phyloP scores from a whole-genome alignment of 371 early-diverging fungal species.

The Rhizopus microsporus region DNA sequence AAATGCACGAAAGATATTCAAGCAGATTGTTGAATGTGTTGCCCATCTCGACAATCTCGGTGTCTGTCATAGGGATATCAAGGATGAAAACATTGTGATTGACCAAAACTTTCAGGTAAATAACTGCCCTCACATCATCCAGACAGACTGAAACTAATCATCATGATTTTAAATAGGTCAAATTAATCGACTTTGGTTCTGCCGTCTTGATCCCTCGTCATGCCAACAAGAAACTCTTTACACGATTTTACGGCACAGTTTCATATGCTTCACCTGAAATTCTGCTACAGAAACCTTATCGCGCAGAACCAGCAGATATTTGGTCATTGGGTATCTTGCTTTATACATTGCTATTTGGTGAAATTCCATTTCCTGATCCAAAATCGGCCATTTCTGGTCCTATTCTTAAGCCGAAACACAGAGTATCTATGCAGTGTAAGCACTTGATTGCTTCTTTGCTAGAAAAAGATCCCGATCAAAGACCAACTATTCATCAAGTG shows the following conservation, averaged over 20 bases:
- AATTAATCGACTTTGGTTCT: conserved; percentile 84
- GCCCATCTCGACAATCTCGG: conserved; percentile 60
- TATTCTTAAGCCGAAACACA: conserved; percentile 43
- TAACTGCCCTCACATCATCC: background rate
- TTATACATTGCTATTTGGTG: conserved; percentile 76
- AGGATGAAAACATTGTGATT: conserved; percentile 81
- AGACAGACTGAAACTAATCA: background rate
- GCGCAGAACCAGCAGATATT: conserved; percentile 80
- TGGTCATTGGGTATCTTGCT: conserved; percentile 82
- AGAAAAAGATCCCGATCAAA: conserved; percentile 53
- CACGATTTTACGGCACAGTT: conserved; percentile 48
- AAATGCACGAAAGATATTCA: conserved; percentile 60
- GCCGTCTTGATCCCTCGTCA: conserved; percentile 42
- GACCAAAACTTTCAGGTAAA: conserved; percentile 57
- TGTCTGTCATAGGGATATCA: conserved; percentile 68
- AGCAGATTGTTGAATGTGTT: conserved; percentile 72
- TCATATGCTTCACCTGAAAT: conserved; percentile 84
- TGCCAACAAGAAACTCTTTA: conserved; percentile 26
- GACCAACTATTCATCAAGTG: conserved; percentile 69
- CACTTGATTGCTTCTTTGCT: conserved; percentile 70
- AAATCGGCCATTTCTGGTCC: conserved; percentile 54
- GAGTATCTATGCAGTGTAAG: conserved; percentile 55
- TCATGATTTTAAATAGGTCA: conserved; percentile 47
- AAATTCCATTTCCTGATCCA: conserved; percentile 69
- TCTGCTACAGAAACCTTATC: conserved; percentile 65